Evolutionary conservation across 345 rosid genomes (phyloP).

Genomic region (Salix dunnii): DNA sequence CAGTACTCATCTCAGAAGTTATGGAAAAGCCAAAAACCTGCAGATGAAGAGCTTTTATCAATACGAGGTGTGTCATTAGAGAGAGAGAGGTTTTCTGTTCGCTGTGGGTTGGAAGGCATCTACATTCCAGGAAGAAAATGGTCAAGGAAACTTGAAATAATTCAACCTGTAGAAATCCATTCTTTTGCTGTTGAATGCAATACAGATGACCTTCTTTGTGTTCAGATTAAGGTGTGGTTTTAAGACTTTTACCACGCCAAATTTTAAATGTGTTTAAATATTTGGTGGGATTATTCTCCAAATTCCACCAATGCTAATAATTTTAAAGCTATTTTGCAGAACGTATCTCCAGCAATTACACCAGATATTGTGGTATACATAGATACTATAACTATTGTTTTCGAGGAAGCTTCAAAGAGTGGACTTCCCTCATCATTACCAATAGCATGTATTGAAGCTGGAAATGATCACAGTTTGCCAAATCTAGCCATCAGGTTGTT

Average conservation of each 20-base stretch:
- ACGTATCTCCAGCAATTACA: conserved; percentile 66
- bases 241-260: conserved; percentile 6
- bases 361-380: conserved; percentile 72
- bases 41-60: conserved; percentile 67
- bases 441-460: conserved; percentile 91
- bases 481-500: conserved; percentile 86
- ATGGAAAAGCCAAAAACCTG: conserved; percentile 41
- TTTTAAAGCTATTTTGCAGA: conserved; percentile 47
- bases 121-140: conserved; percentile 89
- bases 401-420: conserved; percentile 74
- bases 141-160: conserved; percentile 84
- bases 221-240: conserved; percentile 82
- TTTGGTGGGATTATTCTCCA: conserved; percentile 6
- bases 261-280: neutral
- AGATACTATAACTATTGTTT: conserved; percentile 85
- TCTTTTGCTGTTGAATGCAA: conserved; percentile 86
- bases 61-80: conserved; percentile 86
- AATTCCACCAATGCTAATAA: conserved; percentile 1
- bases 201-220: conserved; percentile 89
- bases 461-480: conserved; percentile 73
- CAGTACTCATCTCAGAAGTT: conserved; percentile 52
- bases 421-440: conserved; percentile 78
- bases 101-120: conserved; percentile 93
- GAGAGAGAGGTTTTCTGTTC: conserved; percentile 82
- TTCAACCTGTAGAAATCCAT: conserved; percentile 85